These are phyloP conservation scores for Wickerhamomyces hampshirensis DNA, from an alignment of 805 yeast genomes.

Conservation along the genomic window DNA sequence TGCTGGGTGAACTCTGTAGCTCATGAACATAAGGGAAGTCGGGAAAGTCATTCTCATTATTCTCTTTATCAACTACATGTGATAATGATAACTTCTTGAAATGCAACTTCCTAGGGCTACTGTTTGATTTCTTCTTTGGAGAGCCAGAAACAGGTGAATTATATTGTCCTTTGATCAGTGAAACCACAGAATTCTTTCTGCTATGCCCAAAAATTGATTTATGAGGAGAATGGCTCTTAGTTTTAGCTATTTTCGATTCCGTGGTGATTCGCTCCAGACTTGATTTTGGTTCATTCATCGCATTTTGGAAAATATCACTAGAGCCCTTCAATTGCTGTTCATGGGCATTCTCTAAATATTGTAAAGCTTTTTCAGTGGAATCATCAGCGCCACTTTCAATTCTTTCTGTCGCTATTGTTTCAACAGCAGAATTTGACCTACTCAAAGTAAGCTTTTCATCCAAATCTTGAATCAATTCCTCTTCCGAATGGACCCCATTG, in stretches of 20 bases:
- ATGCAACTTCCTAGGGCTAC: constrained; percentile 11
- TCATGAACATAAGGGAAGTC: constrained; percentile 23
- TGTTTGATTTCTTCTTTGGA: constrained; percentile 13
- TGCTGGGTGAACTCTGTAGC: constrained; percentile 20
- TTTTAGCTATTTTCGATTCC: constrained; percentile 5
- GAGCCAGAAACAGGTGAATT: constrained; percentile 19
- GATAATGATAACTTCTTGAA: constrained; percentile 24
- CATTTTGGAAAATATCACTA: constrained; percentile 10
- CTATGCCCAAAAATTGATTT: constrained; percentile 22
- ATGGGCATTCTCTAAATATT: constrained; percentile 15
- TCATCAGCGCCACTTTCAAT: constrained; percentile 8
- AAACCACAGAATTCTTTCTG: constrained; percentile 15
- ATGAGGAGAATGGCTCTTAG: constrained; percentile 21
- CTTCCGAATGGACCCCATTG: too few species aligned
- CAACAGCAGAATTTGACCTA: not conserved
- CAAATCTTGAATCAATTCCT: too few species aligned
- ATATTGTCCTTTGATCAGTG: constrained; percentile 8
- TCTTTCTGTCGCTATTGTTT: not conserved
- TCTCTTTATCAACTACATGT: constrained; percentile 21
- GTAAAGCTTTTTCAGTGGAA: constrained; percentile 23
- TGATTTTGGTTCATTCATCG: constrained; percentile 18
- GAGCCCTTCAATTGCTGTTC: constrained; percentile 8
- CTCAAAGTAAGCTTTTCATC: not conserved
- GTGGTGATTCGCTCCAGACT: constrained; percentile 12
- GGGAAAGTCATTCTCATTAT: constrained; percentile 11